These are phyloP conservation scores for Nicotiana attenuata DNA, from an alignment of 257 asterid species.

Conservation along the genomic window DNA sequence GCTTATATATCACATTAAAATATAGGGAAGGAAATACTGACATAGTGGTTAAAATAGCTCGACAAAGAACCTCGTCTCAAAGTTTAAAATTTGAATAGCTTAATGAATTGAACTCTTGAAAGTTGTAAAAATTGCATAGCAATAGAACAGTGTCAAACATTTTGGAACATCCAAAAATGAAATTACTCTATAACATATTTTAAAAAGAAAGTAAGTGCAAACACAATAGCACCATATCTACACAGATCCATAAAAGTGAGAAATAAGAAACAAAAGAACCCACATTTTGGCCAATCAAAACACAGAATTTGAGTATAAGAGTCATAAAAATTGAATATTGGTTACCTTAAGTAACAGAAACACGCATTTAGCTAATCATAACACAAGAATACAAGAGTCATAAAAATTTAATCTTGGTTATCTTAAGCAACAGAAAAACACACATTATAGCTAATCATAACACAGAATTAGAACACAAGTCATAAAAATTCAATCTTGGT, in stretches of 20 bases:
- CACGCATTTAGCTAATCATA: neutral
- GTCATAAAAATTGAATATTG: neutral
- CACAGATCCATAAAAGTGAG: neutral
- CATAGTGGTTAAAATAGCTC: neutral
- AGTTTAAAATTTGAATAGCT: neutral
- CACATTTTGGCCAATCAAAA: neutral
- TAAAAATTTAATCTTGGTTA: too few species aligned
- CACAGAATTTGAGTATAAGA: neutral
- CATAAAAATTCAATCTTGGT: too few species aligned
- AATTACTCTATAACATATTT: neutral
- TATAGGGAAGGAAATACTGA: neutral
- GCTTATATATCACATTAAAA: neutral
- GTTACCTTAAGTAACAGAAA: constrained; percentile 64
- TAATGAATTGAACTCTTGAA: neutral
- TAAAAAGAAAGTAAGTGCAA: too few species aligned
- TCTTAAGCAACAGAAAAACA: too few species aligned
- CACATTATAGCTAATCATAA: too few species aligned
- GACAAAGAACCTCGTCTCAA: neutral
- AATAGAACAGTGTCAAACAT: neutral
- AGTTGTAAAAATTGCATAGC: neutral
- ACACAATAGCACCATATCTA: too few species aligned
- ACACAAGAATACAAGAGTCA: too few species aligned
- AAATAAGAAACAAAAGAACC: neutral
- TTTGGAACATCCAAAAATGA: neutral
- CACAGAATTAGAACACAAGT: too few species aligned